Evolutionary conservation across 2,329 filamentous ascomycete genomes (phyloP), one percentile per base, ranked within the genome.

Genomic region (Diaporthe citriasiana): DNA sequence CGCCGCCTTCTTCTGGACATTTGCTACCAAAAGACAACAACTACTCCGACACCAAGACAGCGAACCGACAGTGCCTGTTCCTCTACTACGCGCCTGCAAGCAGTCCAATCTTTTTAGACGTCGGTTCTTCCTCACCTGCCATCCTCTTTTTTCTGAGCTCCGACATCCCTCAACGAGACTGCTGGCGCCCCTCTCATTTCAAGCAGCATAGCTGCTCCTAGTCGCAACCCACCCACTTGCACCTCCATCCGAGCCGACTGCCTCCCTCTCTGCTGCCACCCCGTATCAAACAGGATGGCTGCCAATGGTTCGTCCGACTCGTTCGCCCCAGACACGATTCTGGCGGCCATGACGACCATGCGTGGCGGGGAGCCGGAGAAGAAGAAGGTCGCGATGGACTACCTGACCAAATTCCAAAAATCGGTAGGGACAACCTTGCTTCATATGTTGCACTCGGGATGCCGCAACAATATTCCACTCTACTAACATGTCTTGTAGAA

Each of bases 391-490:
- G 95, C 98, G 82, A 81, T 82, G 79, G 92, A 96, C 82, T 99
- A 93, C 82, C 89, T 99, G 75, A 94, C 97, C 85, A 92, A 91
- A 79, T 99, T 98, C 85, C 97, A 99, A 89, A 99, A 99, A 91
- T 98, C 97, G 83, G 96, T 98, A 84, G 78, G 93, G 53, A 69
- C 55, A 47, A 22, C 40, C 40, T 50, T 45, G 47, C 33, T 38
- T n/a, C 30, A 53, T 65, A 65, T 15, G 25, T 50, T 27, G 12
- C 25, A 30, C 30, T 19, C n/a, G 30, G 12, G 19, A 15, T 30
- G 35, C 33, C 45, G 40, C 25, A 10, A n/a, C 47, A 13, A n/a
- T 1, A n/a, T n/a, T 2, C 70, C 72, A 5, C 15, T 1, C 22
- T 38, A 73, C 71, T 75, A 51, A 72, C 70, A 40, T 35, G 40